Percentiles rank a stretch among this genome's conserved stretches.
phyloP scores from a whole-genome alignment of 2,329 filamentous ascomycete species.

The Pseudogymnoascus sp. region DNA sequence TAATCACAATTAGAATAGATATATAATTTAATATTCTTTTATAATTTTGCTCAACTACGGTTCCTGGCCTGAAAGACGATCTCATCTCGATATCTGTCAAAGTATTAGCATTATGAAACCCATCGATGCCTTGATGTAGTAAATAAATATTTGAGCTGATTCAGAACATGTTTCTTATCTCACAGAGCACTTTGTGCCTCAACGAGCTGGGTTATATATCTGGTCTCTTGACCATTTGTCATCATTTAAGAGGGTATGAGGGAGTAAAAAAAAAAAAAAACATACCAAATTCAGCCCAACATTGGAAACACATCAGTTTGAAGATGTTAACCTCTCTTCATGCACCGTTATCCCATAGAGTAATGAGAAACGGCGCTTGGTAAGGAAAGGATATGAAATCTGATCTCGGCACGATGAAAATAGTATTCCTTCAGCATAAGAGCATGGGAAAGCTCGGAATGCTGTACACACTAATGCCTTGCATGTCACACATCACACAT shows the following conservation, averaged over 20 bases:
- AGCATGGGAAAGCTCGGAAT: constrained; percentile 7
- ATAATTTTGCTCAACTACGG: not conserved
- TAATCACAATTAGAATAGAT: not conserved
- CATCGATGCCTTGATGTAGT: not conserved
- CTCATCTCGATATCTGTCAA: not conserved
- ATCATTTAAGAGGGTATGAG: not conserved
- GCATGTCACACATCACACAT: not conserved
- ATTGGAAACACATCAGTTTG: not conserved
- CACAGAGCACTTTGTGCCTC: constrained; percentile 4
- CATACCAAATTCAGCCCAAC: not conserved
- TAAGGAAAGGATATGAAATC: constrained; percentile 6
- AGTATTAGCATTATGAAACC: constrained; percentile 2
- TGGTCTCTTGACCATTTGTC: constrained; percentile 8
- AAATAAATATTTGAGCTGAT: not conserved
- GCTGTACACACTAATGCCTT: constrained; percentile 8
- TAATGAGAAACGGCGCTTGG: not conserved
- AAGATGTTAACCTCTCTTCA: constrained; percentile 5
- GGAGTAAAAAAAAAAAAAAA: not conserved
- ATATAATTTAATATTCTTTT: not conserved
- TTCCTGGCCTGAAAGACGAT: not conserved
- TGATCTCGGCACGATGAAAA: constrained; percentile 8
- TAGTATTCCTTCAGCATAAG: constrained; percentile 8
- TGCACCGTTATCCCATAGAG: constrained; percentile 3
- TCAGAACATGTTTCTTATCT: constrained; percentile 8
- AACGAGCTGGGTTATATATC: constrained; percentile 8